Base-by-base conservation (phyloP, 306 rosid genomes). In the Canavalia gladiata region DNA sequence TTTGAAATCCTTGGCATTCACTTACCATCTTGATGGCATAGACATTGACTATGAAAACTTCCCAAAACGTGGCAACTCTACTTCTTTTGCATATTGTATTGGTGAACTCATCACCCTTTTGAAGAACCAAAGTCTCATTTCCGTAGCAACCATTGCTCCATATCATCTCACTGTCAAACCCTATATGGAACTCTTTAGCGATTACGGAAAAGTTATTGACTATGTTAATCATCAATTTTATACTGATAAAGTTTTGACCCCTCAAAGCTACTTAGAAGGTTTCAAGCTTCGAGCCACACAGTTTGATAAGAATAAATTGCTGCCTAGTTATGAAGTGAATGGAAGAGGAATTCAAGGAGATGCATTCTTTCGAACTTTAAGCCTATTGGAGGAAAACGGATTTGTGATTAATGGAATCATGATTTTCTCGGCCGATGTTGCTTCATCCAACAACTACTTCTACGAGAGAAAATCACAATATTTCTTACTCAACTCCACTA, bases 291-390 rank as follows among this genome's bases (percentile, higher is more conserved):
- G 90, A 34, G 75, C 79, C 2, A 0, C 4, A 1, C 84, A 84
- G 13, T 89, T 89, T 41, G 86, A 70, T 5, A 51, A 28, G 39
- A 79, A 31, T 29, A 87, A 86, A 75, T n/a, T 89, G 64, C 5
- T 86, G 28, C 89, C 92, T 9, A 76, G 83, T 77, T 86, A 87
- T 69, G 91, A 89, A 80, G 90, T 82, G 7, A 58, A 84, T 5
- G 91, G 90, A 63, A 86, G 91, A 60, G 92, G 90, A 29, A 88
- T 88, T 59, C 91, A 88, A 71, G 89, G 92, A 39, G 83, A 88
- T 55, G 75, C 86, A 1, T 87, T 88, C 57, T 90, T 92, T 65
- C 87, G 54, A 51, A 89, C 89, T 55, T 63, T 88, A 63, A 50
- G 35, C 8, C 55, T 88, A 72, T 68, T 85, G 74, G 65, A 81